Conservation (phyloP, 768 basidiomycete species). For the Leucocoprinus sp. region DNA sequence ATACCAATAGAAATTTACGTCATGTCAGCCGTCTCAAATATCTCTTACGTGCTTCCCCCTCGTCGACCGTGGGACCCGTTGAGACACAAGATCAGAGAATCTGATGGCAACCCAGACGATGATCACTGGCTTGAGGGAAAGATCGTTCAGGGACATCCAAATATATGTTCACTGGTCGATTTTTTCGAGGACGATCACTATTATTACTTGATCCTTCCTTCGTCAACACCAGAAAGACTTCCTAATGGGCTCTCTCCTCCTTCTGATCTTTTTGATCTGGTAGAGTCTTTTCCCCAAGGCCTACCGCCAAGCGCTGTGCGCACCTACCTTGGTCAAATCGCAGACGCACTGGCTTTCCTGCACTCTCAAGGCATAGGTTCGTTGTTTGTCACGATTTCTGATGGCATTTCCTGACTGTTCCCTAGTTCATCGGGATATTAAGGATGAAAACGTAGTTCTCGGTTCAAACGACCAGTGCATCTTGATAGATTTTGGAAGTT, state of each 20-base stretch:
- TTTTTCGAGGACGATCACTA: constrained; percentile 97
- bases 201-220: constrained; percentile 90
- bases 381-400: constrained; percentile 16
- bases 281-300: constrained; percentile 83
- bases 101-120: constrained; percentile 11
- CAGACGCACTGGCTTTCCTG: constrained; percentile 83
- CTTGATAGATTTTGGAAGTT: constrained; percentile 95
- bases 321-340: constrained; percentile 87
- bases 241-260: constrained; percentile 47
- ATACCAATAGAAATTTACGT: constrained; percentile 98
- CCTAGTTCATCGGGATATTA: constrained; percentile 91
- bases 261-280: constrained; percentile 91
- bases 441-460: constrained; percentile 93
- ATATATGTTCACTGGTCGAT: constrained; percentile 89
- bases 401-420: constrained; percentile 9
- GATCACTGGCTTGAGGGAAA: constrained; percentile 63
- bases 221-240: constrained; percentile 50
- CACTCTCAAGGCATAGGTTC: constrained; percentile 87
- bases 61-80: constrained; percentile 80
- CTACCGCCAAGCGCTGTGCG: constrained; percentile 67
- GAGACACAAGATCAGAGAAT: constrained; percentile 24
- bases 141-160: constrained; percentile 82
- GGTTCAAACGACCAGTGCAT: constrained; percentile 77
- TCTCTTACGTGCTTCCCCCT: constrained; percentile 68
- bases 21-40: constrained; percentile 84